A percentile compares a stretch with the other conserved stretches of the same genome.
phyloP scores from a whole-genome alignment of 2,329 filamentous ascomycete genomes.

The Bretziella fagacearum region DNA sequence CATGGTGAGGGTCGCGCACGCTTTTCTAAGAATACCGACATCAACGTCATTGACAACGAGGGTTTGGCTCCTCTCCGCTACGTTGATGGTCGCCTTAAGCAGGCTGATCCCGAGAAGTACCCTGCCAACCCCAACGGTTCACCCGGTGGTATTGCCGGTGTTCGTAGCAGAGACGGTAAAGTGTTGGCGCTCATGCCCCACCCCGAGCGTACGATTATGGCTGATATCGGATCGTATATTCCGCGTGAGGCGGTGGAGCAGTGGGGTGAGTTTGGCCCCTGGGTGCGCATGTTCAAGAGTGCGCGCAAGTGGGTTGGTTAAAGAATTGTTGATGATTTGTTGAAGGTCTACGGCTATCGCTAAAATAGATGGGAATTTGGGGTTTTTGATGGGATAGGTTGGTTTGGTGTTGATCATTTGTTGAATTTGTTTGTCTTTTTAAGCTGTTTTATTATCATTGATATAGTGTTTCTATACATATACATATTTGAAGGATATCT shows the following conservation, averaged over 20 bases:
- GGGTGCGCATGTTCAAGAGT: slow-evolving; percentile 73
- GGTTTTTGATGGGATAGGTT: not conserved
- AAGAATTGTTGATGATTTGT: slow-evolving; percentile 2
- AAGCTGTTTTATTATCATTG: not conserved
- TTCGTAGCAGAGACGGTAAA: slow-evolving; percentile 59
- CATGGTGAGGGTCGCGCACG: slow-evolving; percentile 80
- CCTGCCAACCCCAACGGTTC: slow-evolving; percentile 80
- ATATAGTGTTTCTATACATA: too few species aligned
- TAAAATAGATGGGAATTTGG: not conserved
- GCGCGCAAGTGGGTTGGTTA: slow-evolving; percentile 73
- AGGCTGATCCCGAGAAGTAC: slow-evolving; percentile 60
- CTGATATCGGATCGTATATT: slow-evolving; percentile 59
- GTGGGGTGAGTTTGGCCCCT: slow-evolving; percentile 72
- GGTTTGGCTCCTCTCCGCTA: slow-evolving; percentile 67
- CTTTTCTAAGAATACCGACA: slow-evolving; percentile 43
- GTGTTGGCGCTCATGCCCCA: slow-evolving; percentile 88
- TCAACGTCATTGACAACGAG: slow-evolving; percentile 19
- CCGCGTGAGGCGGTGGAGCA: slow-evolving; percentile 39
- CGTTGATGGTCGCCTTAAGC: slow-evolving; percentile 54
- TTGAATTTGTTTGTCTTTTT: not conserved
- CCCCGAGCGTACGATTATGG: slow-evolving; percentile 74
- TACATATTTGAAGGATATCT: not conserved
- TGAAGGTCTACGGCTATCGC: not conserved
- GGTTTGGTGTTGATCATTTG: not conserved
- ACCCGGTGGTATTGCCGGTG: slow-evolving; percentile 63